Evolutionary conservation across 495 filamentous ascomycete species (phyloP), one percentile per base, ranked within the genome.

Genomic region (Penicillium silybi): DNA sequence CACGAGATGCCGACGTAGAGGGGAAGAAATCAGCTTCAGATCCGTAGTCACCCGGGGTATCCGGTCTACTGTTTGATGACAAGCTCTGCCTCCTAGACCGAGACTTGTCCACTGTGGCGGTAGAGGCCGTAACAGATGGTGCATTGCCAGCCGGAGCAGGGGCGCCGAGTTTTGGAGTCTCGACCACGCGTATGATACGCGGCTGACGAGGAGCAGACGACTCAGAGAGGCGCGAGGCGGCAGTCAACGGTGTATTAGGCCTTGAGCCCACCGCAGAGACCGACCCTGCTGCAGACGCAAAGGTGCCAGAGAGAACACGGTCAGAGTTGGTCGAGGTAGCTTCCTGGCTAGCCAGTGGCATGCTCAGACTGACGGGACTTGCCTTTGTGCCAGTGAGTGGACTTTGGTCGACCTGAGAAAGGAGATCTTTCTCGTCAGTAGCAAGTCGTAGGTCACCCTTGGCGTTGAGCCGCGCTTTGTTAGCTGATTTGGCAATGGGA

Each of bases 1-100:
- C 84, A 37, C 91, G 81, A n/a, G 92, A 96, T 16, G 87, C 75
- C 4, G 90, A 90, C 1, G 85, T 80, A 9, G 90, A 92, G 2
- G 88, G 83, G 35, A 88, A 78, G 5, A 82, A 84, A 20, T 88
- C 87, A 51, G 76, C 89, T 53, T 96, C 91, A 1, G 86, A 92
- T 19, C 87, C 79, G 4, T 82, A 63, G 54, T 95, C 91, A 53
- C 85, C 83, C 3, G 91, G 89, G 0, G 91, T 93, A 38, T 83
- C 85, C n/a, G 91, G 87, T 22, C 82, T 74, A 52, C 88, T 81
- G 26, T 80, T 61, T 0, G 84, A 82, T 41, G 79, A 68, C 6
- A 85, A 52, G 52, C 85, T 87, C 8, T 83, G 73, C 53, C 82
- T 75, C 13, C 84, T 70, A 5, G 83, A 84, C 16, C 77, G 74